phyloP scores from a whole-genome alignment of 2,329 filamentous ascomycete species.

The Tolypocladium pustulatum region DNA sequence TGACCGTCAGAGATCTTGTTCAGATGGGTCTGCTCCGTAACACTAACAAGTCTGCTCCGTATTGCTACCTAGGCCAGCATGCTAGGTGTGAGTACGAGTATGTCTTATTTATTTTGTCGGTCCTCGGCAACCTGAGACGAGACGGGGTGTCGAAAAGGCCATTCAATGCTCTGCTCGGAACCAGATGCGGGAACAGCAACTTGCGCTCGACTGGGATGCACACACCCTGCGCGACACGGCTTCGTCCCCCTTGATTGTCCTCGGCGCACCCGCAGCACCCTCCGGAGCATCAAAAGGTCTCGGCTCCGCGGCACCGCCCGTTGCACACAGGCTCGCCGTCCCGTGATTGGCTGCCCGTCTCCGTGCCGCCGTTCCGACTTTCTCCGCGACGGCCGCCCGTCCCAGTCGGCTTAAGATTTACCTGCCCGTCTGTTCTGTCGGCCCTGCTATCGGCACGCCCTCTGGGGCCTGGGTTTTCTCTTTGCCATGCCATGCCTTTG shows the following conservation, averaged over 20 bases:
- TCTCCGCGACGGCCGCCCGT: conserved; percentile 4
- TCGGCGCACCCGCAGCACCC: background rate
- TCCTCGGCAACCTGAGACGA: background rate
- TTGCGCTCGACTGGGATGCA: background rate
- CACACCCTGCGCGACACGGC: background rate
- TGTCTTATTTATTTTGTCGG: background rate
- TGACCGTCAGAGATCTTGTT: conserved; percentile 3
- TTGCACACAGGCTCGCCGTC: background rate
- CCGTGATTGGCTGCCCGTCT: conserved; percentile 5
- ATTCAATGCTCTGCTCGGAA: background rate
- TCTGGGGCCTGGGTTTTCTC: background rate
- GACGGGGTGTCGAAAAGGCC: background rate
- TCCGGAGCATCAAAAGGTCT: conserved; percentile 4
- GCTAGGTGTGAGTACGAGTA: background rate
- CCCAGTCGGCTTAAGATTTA: background rate
- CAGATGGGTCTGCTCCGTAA: background rate
- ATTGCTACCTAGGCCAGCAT: no score
- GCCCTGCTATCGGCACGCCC: background rate
- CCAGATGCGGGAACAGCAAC: background rate
- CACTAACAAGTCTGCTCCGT: background rate
- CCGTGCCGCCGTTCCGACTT: conserved; percentile 7
- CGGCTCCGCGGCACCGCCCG: conserved; percentile 9
- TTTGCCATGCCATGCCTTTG: background rate
- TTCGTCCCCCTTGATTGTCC: background rate
- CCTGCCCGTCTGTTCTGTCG: background rate